Conservation (phyloP, 2,329 filamentous ascomycete genomes). For the Cylindrodendrum hubeiense region DNA sequence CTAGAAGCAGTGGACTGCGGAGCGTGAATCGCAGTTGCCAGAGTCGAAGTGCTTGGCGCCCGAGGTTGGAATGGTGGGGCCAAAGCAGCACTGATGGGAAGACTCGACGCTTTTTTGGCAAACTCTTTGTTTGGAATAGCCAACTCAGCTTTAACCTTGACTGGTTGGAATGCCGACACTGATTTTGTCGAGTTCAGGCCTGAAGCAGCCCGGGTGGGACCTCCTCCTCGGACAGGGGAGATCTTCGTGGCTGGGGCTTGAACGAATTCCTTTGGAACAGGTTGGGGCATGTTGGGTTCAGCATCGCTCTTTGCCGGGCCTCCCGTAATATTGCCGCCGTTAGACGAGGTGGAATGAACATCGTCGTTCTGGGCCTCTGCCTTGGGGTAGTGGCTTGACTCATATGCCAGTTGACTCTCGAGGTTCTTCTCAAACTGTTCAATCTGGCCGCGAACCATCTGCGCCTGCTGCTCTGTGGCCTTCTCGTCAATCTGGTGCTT, state of each 20-base stretch:
- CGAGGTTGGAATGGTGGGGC: conserved; percentile 64
- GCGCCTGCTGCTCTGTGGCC: conserved; percentile 58
- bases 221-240: conserved; percentile 25
- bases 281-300: conserved; percentile 14
- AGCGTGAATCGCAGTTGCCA: conserved; percentile 24
- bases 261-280: not conserved
- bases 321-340: not conserved
- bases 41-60: conserved; percentile 28
- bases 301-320: conserved; percentile 14
- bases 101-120: conserved; percentile 50
- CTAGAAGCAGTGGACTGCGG: conserved; percentile 18
- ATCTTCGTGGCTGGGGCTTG: conserved; percentile 16
- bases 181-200: conserved; percentile 48
- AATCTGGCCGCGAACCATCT: conserved; percentile 59
- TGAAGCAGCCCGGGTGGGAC: conserved; percentile 33
- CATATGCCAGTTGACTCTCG: conserved; percentile 59
- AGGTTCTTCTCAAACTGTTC: conserved; percentile 62
- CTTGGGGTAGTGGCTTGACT: conserved; percentile 58
- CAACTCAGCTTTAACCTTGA: conserved; percentile 34
- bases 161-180: conserved; percentile 33
- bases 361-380: conserved; percentile 42
- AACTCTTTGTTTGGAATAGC: conserved; percentile 38
- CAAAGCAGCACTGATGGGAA: conserved; percentile 61
- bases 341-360: conserved; percentile 27
- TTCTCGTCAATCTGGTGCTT: conserved; percentile 72